Base-by-base conservation (phyloP, 306 rosid species). In the Fragaria vesca region DNA sequence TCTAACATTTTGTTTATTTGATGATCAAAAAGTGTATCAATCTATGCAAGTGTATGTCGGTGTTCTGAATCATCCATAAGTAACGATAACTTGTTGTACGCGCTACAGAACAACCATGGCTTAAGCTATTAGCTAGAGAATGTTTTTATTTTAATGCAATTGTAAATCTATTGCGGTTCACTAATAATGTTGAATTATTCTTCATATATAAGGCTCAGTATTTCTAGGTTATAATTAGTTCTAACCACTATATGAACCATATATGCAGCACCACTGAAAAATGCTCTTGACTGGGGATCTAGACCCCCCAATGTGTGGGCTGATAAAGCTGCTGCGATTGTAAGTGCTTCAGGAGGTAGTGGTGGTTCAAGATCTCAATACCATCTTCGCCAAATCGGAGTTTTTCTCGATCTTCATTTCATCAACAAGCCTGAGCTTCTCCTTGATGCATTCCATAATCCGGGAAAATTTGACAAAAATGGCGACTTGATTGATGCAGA, bases 331-430 rank as follows among this genome's bases (percentile, higher is more conserved):
- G 97, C 98, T 28, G 97, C 98, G 10, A 87, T 94, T 6, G 62
- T 94, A 28, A 92, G 98, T 70, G 89, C 91, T n/a, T 92, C 95
- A 69, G 98, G 98, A 62, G 79, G 88, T 12, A 78, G 75, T 1
- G 97, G 98, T 4, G 97, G 97, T 0, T 89, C 86, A 30, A 79
- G 87, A 67, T 71, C 92, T 17, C 98, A 94, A 10, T 89, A 87
- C 67, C 97, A 89, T 87, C 97, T 94, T 72, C 97, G 98, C 45
- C 98, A 94, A 67, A 84, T 86, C 1, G 98, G 98, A 12, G 91
- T 94, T 11, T 92, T 48, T 54, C 68, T 94, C 5, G 97, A 94
- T 71, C 89, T 94, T 72, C 98, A 92, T 87, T 94, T 94, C 90
- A 92, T 94, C 76, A 92, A 94, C 77, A 94, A 92, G 73, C 98